phyloP scores from a whole-genome alignment of 2,329 filamentous ascomycete species.

The Phialemonium atrogriseum region DNA sequence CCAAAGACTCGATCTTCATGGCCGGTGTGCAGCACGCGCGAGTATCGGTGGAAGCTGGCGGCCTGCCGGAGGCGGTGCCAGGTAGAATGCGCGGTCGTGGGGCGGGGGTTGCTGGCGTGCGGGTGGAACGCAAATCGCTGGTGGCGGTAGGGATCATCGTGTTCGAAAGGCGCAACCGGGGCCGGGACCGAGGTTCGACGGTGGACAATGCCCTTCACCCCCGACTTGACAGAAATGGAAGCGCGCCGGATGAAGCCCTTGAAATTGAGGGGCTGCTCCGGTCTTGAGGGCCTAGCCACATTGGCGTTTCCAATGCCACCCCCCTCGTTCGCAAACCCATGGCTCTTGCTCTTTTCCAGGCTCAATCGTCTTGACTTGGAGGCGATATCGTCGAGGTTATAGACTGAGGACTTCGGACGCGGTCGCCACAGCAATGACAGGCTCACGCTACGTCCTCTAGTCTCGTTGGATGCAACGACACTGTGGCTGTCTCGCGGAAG shows the following conservation, averaged over 20 bases:
- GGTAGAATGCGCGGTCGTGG: constrained; percentile 38
- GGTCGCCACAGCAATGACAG: constrained; percentile 39
- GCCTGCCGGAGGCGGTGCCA: constrained; percentile 46
- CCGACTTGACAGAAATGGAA: constrained; percentile 40
- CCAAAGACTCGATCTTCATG: constrained; percentile 19
- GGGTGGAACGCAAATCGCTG: constrained; percentile 10
- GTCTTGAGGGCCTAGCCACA: constrained; percentile 4
- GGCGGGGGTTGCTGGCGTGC: constrained; percentile 18
- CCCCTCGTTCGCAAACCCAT: constrained; percentile 8
- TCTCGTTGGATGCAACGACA: constrained; percentile 20
- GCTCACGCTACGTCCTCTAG: constrained; percentile 39
- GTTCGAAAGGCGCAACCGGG: constrained; percentile 11
- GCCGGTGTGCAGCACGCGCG: constrained; percentile 35
- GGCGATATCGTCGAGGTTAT: constrained; percentile 22
- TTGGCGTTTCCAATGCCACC: constrained; percentile 1
- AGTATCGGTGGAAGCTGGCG: constrained; percentile 39
- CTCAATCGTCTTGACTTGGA: constrained; percentile 14
- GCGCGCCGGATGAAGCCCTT: constrained; percentile 47
- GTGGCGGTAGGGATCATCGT: constrained; percentile 11
- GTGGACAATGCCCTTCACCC: constrained; percentile 37
- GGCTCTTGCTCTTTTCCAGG: constrained; percentile 19
- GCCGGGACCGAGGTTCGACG: constrained; percentile 34
- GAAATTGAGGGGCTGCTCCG: constrained; percentile 24
- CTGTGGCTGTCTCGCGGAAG: constrained; percentile 12
- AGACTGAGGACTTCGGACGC: constrained; percentile 34